Evolutionary conservation across 192 early-diverging fungal genomes (phyloP).

Genomic region (Gonapodya prolifera): DNA sequence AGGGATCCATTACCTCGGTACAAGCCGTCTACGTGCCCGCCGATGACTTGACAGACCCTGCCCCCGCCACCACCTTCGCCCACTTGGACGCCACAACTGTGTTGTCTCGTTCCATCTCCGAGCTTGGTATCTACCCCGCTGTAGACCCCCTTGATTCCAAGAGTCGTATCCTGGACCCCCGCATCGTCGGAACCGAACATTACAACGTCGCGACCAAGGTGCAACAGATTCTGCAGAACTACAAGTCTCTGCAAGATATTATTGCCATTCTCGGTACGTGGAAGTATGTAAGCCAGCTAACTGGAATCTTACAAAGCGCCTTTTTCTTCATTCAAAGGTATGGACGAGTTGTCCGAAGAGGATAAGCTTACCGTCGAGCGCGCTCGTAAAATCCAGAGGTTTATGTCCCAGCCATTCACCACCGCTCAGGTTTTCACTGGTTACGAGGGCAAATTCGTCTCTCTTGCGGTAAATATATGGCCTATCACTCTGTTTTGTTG

Average conservation of each 20-base stretch:
- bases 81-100: slow-evolving; percentile 99
- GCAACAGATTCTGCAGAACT: slow-evolving; percentile 94
- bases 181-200: slow-evolving; percentile 90
- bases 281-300: not conserved
- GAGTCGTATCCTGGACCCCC: slow-evolving; percentile 94
- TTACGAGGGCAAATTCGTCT: slow-evolving; percentile 89
- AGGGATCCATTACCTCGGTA: slow-evolving; percentile 98
- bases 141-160: slow-evolving; percentile 98
- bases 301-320: not conserved
- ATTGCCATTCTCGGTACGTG: slow-evolving; percentile 84
- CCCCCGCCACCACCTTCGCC: slow-evolving; percentile 96
- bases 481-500: not conserved
- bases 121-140: slow-evolving; percentile 99
- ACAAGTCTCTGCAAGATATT: slow-evolving; percentile 99
- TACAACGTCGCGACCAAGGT: slow-evolving; percentile 86
- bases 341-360: slow-evolving; percentile 98
- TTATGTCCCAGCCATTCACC: slow-evolving; percentile 97
- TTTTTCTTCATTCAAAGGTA: slow-evolving; percentile 21
- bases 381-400: slow-evolving; percentile 98
- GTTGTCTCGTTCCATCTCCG: slow-evolving; percentile 94
- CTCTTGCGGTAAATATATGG: slow-evolving; percentile 24
- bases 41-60: slow-evolving; percentile 99
- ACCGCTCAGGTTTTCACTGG: slow-evolving; percentile 96
- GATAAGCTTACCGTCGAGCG: slow-evolving; percentile 95
- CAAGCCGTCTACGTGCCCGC: slow-evolving; percentile 98